Percentiles rank a stretch among this genome's conserved stretches.
These are phyloP conservation scores for Alternaria viburni DNA, from an alignment of 2,329 filamentous ascomycete genomes.

Conservation along the genomic window DNA sequence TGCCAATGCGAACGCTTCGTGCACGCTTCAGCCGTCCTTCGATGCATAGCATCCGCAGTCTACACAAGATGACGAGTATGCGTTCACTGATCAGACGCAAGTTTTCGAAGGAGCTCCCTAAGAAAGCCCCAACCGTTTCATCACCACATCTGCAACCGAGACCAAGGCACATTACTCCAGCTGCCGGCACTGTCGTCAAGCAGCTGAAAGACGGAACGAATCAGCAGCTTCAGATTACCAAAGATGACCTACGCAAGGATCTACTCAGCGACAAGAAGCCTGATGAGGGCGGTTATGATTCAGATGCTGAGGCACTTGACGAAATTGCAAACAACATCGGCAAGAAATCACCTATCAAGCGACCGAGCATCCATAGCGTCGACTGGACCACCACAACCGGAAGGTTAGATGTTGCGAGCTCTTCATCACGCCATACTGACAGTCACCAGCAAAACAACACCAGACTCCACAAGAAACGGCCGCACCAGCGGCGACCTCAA, in stretches of 20 bases:
- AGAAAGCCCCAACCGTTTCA: conserved; percentile 11
- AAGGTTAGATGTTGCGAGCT: conserved; percentile 24
- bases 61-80: conserved; percentile 46
- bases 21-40: conserved; percentile 35
- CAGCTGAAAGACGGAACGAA: conserved; percentile 23
- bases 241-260: conserved; percentile 39
- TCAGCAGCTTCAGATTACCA: conserved; percentile 38
- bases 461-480: conserved; percentile 29
- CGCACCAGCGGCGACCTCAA: conserved; percentile 13
- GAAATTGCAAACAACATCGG: conserved; percentile 40
- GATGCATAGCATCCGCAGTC: conserved; percentile 39
- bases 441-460: conserved; percentile 32
- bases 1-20: conserved; percentile 22
- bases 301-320: conserved; percentile 45
- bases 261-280: conserved; percentile 41
- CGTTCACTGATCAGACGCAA: conserved; percentile 42
- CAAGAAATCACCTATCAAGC: conserved; percentile 38
- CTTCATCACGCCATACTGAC: conserved; percentile 9
- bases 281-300: conserved; percentile 46
- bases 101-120: conserved; percentile 36
- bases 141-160: conserved; percentile 4
- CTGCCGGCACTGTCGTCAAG: conserved; percentile 34
- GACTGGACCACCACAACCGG: conserved; percentile 40
- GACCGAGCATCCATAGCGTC: conserved; percentile 45
- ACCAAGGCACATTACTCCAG: conserved; percentile 11